Evolutionary conservation across 2,329 filamentous ascomycete genomes (phyloP).

Genomic region (Didymella lethalis): DNA sequence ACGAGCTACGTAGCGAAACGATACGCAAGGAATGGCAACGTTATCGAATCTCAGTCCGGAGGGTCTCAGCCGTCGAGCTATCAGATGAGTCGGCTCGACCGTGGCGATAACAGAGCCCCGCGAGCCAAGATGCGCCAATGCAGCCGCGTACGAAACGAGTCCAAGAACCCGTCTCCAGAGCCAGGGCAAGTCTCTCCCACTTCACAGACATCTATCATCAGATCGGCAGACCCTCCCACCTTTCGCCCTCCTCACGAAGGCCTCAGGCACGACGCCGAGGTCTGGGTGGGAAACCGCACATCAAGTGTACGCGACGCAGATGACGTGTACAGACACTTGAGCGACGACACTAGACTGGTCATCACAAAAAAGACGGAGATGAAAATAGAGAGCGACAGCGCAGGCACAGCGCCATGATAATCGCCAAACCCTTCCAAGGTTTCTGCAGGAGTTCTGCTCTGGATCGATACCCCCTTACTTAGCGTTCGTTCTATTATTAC

Average conservation of each 20-base stretch:
- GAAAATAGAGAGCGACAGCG: slow-evolving; percentile 39
- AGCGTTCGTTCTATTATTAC: slow-evolving; percentile 5
- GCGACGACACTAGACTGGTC: slow-evolving; percentile 32
- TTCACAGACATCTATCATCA: slow-evolving; percentile 23
- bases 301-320: slow-evolving; percentile 29
- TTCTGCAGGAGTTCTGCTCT: slow-evolving; percentile 5
- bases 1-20: slow-evolving; percentile 28
- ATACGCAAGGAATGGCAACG: slow-evolving; percentile 20
- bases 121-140: slow-evolving; percentile 4
- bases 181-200: slow-evolving; percentile 14
- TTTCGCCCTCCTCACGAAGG: slow-evolving; percentile 36
- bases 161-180: slow-evolving; percentile 19
- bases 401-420: slow-evolving; percentile 17
- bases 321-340: slow-evolving; percentile 21
- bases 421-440: not conserved
- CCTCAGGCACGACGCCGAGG: slow-evolving; percentile 31
- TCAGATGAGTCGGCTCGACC: slow-evolving; percentile 13
- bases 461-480: slow-evolving; percentile 19
- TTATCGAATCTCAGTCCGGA: slow-evolving; percentile 15
- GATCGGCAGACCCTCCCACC: slow-evolving; percentile 28
- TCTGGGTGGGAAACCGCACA: slow-evolving; percentile 34
- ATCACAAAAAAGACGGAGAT: slow-evolving; percentile 46
- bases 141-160: slow-evolving; percentile 1
- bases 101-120: slow-evolving; percentile 2
- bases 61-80: slow-evolving; percentile 13